Evolutionary conservation across 176 grass and related monocot species (phyloP).

Genomic region (Tillandsia fasciculata): DNA sequence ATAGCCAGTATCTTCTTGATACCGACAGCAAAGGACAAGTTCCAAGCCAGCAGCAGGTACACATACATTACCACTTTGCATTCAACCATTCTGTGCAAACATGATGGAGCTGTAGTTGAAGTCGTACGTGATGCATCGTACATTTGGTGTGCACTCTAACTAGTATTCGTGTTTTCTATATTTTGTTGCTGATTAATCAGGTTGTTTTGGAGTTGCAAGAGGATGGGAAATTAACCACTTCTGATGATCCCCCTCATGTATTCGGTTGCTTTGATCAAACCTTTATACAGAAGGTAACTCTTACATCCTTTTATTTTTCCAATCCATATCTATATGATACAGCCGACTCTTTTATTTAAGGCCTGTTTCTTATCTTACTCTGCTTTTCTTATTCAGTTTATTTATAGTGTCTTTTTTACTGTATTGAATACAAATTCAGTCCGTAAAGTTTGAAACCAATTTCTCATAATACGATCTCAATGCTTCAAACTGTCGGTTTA

Average conservation of each 20-base stretch:
- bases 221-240: constrained; percentile 74
- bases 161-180: constrained; percentile 7
- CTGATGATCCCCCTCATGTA: constrained; percentile 72
- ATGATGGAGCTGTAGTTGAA: neutral
- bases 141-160: constrained; percentile 2
- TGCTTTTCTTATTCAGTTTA: no score
- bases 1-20: constrained; percentile 84
- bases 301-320: constrained; percentile 18
- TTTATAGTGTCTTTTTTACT: no score
- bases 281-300: constrained; percentile 74
- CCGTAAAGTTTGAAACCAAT: no score
- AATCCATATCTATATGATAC: neutral
- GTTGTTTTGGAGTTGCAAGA: constrained; percentile 93
- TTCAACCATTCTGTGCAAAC: neutral
- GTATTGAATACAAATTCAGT: no score
- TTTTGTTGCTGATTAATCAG: constrained; percentile 37
- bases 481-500: neutral
- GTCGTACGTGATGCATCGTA: neutral
- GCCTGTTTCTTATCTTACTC: neutral
- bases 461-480: no score
- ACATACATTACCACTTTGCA: neutral
- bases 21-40: constrained; percentile 76
- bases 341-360: neutral
- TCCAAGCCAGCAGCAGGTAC: constrained; percentile 70
- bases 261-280: constrained; percentile 56